Percentiles rank a stretch among this genome's conserved stretches.
phyloP scores from a whole-genome alignment of 345 rosid genomes.

The Pugionium dolabratum region DNA sequence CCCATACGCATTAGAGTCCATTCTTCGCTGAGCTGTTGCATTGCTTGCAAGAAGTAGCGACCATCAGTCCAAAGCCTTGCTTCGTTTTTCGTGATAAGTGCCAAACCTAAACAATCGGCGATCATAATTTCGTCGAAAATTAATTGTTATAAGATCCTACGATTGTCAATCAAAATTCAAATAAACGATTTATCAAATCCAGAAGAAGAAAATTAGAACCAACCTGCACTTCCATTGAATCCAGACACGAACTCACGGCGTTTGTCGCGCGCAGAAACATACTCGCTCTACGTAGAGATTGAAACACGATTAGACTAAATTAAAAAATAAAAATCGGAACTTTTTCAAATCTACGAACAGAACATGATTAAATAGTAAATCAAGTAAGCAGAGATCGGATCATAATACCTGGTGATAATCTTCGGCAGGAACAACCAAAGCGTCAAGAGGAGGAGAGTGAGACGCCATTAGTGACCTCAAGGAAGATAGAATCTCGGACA shows the following conservation, averaged over 20 bases:
- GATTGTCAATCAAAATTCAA: background rate
- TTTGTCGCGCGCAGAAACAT: too few relatives aligned
- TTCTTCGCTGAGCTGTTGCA: slow-evolving; percentile 66
- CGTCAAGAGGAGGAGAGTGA: slow-evolving; percentile 89
- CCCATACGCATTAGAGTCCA: slow-evolving; percentile 51
- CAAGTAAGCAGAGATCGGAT: slow-evolving; percentile 19
- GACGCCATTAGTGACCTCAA: slow-evolving; percentile 68
- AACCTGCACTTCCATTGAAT: slow-evolving; percentile 95
- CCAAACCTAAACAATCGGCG: slow-evolving; percentile 56
- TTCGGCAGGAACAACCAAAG: slow-evolving; percentile 81
- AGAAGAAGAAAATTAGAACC: background rate
- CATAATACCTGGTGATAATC: slow-evolving; percentile 77
- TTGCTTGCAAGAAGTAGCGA: slow-evolving; percentile 36
- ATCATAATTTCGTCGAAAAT: background rate
- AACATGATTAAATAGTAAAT: background rate
- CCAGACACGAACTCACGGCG: slow-evolving; percentile 62
- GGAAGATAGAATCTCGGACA: slow-evolving; percentile 46
- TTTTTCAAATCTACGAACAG: background rate
- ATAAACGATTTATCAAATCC: slow-evolving; percentile 3
- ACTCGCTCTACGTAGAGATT: slow-evolving; percentile 49
- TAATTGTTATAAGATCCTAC: background rate
- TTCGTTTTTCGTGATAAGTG: slow-evolving; percentile 44
- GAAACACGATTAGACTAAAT: background rate
- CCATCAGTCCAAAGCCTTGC: too few relatives aligned
- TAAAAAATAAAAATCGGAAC: slow-evolving; percentile 9